Percentiles rank a stretch among this genome's conserved stretches.
Evolutionary conservation across 2,329 filamentous ascomycete species (phyloP).

Genomic region (Seiridium unicorne): DNA sequence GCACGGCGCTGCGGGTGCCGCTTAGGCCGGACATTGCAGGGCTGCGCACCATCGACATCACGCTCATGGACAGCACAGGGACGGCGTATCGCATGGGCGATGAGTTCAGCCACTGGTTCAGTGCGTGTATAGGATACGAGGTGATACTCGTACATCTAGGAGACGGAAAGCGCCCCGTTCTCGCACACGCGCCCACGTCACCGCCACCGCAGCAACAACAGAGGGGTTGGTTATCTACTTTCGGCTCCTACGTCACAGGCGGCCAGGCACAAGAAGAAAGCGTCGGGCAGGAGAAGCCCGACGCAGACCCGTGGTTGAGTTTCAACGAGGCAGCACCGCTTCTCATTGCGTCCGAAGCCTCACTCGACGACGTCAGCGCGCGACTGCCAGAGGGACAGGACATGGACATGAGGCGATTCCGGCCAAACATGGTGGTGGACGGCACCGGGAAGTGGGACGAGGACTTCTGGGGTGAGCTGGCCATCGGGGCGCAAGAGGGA

Average conservation of each 20-base stretch:
- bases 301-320: slow-evolving; percentile 51
- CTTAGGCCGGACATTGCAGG: slow-evolving; percentile 48
- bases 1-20: slow-evolving; percentile 49
- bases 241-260: slow-evolving; percentile 30
- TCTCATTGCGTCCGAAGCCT: slow-evolving; percentile 68
- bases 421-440: slow-evolving; percentile 70
- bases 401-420: slow-evolving; percentile 68
- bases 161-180: slow-evolving; percentile 53
- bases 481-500: slow-evolving; percentile 27
- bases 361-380: slow-evolving; percentile 63
- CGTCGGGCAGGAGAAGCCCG: neutral
- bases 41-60: slow-evolving; percentile 49
- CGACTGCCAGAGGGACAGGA: slow-evolving; percentile 47
- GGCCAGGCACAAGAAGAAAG: neutral
- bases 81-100: slow-evolving; percentile 62
- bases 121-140: slow-evolving; percentile 60
- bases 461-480: slow-evolving; percentile 69
- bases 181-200: slow-evolving; percentile 53
- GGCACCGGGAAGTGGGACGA: slow-evolving; percentile 63
- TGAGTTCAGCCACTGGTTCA: slow-evolving; percentile 65
- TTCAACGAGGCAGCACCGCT: slow-evolving; percentile 77
- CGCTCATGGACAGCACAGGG: slow-evolving; percentile 59
- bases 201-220: slow-evolving; percentile 29
- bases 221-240: slow-evolving; percentile 30
- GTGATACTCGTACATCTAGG: slow-evolving; percentile 66